Base-by-base conservation (phyloP, 2,329 filamentous ascomycete species). In the Botryotinia calthae region DNA sequence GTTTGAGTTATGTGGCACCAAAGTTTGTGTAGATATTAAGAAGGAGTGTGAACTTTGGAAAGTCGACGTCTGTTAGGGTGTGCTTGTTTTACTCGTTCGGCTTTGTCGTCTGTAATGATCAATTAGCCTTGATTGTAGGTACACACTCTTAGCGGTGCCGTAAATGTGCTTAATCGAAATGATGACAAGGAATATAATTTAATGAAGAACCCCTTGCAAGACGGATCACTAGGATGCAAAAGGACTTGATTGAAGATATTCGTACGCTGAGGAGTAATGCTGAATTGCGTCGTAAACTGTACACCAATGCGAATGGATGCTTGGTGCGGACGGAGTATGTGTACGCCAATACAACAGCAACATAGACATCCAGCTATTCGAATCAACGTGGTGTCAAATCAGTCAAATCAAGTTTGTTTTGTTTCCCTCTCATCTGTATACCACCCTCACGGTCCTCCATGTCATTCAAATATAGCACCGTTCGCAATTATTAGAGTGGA, bases 111-210 rank as follows among this genome's bases (percentile, higher is more conserved):
- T 18, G 18, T 63, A 14, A 28, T 44, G 44, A n/a, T 22, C 59
- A 44, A 40, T 44, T 61, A 40, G 37, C 12, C 61, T 44, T 40
- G 61, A 63, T 42, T 48, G 63, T 48, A 65, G 31, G 44, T 66
- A 51, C 31, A 48, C 31, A 65, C 37, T 34, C 28, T 28, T 65
- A n/a, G 62, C 62, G 42, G 62, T 48, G 42, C 28, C 28, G 44
- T 51, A 37, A 46, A 18, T 37, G 44, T 37, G 28, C 63, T 51
- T n/a, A 65, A 65, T 65, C 44, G 63, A 66, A 71, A 71, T 63
- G 69, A 71, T 63, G 69, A 51, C 69, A 51, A 66, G 64, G 64
- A 54, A 56, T 40, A 34, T 46, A 12, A 58, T 67, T 31, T 54
- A 54, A 72, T 56, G 61, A 72, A 48, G 61, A 40, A 44, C n/a